Percentiles rank a stretch among this genome's conserved stretches.
These are phyloP conservation scores for Tylopilus plumbeoviolaceoides DNA, from an alignment of 768 basidiomycete species.

Conservation along the genomic window DNA sequence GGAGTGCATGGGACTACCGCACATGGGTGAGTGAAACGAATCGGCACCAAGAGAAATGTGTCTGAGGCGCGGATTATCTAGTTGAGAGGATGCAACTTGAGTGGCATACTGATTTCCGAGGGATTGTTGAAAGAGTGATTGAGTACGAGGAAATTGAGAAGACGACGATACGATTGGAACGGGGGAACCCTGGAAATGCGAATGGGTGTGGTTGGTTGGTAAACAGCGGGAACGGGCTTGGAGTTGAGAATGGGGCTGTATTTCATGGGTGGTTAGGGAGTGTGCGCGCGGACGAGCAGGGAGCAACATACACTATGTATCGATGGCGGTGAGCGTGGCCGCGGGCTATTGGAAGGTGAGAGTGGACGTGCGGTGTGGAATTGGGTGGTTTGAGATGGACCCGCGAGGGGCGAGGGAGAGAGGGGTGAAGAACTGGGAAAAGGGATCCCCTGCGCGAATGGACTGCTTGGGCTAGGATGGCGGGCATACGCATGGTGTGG, in stretches of 20 bases:
- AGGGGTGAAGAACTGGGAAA: neutral
- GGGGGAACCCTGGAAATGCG: slow-evolving; percentile 6
- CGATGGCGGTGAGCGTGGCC: slow-evolving; percentile 10
- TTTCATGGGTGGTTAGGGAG: neutral
- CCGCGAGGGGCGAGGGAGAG: neutral
- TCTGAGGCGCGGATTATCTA: neutral
- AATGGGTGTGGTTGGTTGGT: slow-evolving; percentile 1
- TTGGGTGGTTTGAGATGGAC: neutral
- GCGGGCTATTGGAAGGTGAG: neutral
- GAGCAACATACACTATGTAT: slow-evolving; percentile 10
- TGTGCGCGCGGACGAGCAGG: neutral
- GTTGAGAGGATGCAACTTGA: neutral
- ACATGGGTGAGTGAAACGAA: neutral
- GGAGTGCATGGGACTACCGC: neutral
- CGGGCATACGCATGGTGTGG: slow-evolving; percentile 1
- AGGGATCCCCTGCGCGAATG: slow-evolving; percentile 9
- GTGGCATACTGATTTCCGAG: neutral
- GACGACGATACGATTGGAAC: slow-evolving; percentile 3
- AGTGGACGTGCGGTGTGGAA: neutral
- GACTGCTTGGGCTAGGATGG: slow-evolving; percentile 11
- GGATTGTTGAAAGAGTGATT: slow-evolving; percentile 17
- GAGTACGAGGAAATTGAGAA: slow-evolving; percentile 4
- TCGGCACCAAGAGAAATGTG: too few species aligned
- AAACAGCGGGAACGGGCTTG: slow-evolving; percentile 5
- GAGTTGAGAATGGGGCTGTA: slow-evolving; percentile 4